A percentile compares a stretch with the other conserved stretches of the same genome.
phyloP scores from a whole-genome alignment of 2,329 filamentous ascomycete genomes.

The Aspergillus pseudoviridinutans region DNA sequence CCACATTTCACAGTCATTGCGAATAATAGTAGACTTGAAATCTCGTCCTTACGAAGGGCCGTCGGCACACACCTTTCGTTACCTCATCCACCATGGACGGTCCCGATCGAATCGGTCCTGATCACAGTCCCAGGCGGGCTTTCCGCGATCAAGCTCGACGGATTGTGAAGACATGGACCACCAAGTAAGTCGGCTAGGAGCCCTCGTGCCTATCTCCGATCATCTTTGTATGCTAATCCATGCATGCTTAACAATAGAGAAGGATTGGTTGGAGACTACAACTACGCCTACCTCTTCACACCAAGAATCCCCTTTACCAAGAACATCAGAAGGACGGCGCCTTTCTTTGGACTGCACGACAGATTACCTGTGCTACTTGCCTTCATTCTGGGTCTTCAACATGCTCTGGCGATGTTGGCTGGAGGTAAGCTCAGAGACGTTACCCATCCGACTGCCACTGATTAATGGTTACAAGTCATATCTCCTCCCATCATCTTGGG shows the following conservation, averaged over 20 bases:
- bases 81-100: conserved; percentile 28
- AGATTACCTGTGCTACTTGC: conserved; percentile 64
- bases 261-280: conserved; percentile 78
- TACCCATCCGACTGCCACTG: too few species aligned
- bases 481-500: conserved; percentile 63
- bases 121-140: conserved; percentile 33
- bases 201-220: neutral
- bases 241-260: conserved; percentile 42
- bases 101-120: conserved; percentile 43
- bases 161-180: conserved; percentile 38
- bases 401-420: conserved; percentile 64
- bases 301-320: conserved; percentile 80
- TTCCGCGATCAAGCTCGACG: conserved; percentile 33
- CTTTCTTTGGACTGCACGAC: conserved; percentile 68
- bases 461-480: conserved; percentile 42
- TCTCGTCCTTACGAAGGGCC: neutral
- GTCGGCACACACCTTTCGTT: neutral
- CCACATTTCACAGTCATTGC: neutral
- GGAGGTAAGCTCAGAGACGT: conserved; percentile 31
- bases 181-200: conserved; percentile 28
- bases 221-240: neutral
- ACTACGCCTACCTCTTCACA: conserved; percentile 84
- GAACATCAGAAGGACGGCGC: conserved; percentile 54
- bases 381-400: conserved; percentile 64
- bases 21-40: neutral